Evolutionary conservation across 1,139 yeast genomes (phyloP), one percentile per base, ranked within the genome.

Genomic region (Yarrowia galli): DNA sequence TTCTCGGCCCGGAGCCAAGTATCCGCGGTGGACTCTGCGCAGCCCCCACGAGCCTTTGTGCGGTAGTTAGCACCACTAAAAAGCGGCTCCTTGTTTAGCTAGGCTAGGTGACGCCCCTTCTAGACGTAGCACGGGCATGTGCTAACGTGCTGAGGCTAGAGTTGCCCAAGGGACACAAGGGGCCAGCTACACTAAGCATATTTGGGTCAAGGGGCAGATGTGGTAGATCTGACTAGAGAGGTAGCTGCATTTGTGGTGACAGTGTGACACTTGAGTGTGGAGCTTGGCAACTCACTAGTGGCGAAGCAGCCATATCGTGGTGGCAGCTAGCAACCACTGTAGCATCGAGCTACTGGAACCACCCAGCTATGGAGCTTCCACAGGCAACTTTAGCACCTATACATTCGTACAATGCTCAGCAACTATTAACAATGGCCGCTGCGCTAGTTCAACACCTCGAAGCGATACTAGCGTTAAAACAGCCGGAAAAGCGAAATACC

Each of bases 181-280:
- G 38, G 32, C 7, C 28, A 8, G 16, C 32, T 20, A 16, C 22
- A 36, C 58, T 20, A 51, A 51, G 58, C 58, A 51, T 51, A 20
- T 35, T 51, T 51, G 58, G 58, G 28, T n/a, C 58, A 51, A 51
- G 58, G 58, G 58, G 58, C 58, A 53, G 58, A 53, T 53, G 58
- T 18, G 16, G 42, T 13, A 35, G 58, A 53, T 51, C 58, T 35
- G 42, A 28, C 58, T 51, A 51, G 58, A 51, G 42, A 20, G 2
- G n/a, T 18, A 20, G 54, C 25, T 49, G 54, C 54, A 49, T 49
- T 20, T 10, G 22, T 28, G 54, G 54, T 48, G 43, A 36, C 43
- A 22, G 58, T 51, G 42, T 51, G 42, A 35, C 42, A 35, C n/a
- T 2, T 15, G 9, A n/a, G 28, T 13, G 15, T 18, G 7, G 18